These are phyloP conservation scores for Nothopassalora personata DNA, from an alignment of 2,329 filamentous ascomycete genomes.

Conservation along the genomic window DNA sequence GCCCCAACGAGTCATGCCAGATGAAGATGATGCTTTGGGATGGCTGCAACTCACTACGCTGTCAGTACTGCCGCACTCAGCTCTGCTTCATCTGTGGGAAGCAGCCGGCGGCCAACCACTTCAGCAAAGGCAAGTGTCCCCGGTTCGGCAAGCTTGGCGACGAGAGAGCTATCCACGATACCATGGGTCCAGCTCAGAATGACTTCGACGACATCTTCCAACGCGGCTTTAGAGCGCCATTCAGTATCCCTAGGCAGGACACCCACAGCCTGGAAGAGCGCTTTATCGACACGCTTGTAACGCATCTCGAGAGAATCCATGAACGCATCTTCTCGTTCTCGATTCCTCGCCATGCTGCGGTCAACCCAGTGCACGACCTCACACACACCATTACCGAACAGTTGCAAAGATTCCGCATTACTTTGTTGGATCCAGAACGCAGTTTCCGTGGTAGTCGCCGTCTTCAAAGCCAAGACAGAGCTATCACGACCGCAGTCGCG, in stretches of 20 bases:
- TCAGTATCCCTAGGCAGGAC: background rate
- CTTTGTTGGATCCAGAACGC: background rate
- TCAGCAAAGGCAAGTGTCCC: slow-evolving; percentile 11
- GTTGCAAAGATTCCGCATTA: background rate
- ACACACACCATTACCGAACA: background rate
- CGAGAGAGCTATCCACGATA: background rate
- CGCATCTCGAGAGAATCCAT: background rate
- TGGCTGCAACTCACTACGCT: slow-evolving; percentile 15
- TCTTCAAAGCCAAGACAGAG: background rate
- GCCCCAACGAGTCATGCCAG: slow-evolving; percentile 12
- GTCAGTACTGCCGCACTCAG: slow-evolving; percentile 13
- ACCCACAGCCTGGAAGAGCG: background rate
- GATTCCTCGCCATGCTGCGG: background rate
- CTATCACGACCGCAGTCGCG: background rate
- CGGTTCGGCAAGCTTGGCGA: slow-evolving; percentile 1
- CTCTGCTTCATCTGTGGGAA: slow-evolving; percentile 19
- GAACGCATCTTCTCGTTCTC: background rate
- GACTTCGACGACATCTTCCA: background rate
- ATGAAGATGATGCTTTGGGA: slow-evolving; percentile 4
- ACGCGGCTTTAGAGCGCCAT: background rate
- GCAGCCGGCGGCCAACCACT: slow-evolving; percentile 4
- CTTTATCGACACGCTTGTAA: background rate
- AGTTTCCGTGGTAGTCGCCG: background rate
- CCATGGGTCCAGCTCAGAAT: background rate
- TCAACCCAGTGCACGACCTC: background rate